Base-by-base conservation (phyloP, 352 stramenopile genomes). In the Peronospora tabacina region DNA sequence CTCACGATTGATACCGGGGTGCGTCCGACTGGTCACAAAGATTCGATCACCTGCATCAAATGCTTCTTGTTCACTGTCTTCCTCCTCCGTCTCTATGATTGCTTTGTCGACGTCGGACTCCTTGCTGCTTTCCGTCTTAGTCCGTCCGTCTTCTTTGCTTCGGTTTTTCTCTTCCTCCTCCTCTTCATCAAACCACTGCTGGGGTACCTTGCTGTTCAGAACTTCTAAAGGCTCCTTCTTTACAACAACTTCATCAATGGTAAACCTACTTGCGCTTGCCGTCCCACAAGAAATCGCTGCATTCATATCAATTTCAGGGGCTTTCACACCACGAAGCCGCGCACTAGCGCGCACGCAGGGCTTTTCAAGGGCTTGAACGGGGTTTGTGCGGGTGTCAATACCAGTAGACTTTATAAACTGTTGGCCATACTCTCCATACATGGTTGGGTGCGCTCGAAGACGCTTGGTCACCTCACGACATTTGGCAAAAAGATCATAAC, bases 401-500 rank as follows among this genome's bases (percentile, higher is more conserved):
- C 15, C 38, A 22, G 20, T 26, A 39, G 29, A 44, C 22, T 53
- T 69, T 17, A 56, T 32, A 26, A 49, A 59, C 9, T 41, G 49
- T 42, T 61, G 55, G 0, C 67, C 67, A 24, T 66, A 63, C 10
- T 73, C 56, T 6, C 60, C 66, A 43, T 82, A 82, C 17, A 82
- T 59, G 0, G 44, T 32, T 40, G 74, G 71, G 35, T 83, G 61
- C 3, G 61, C 64, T 52, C 83, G 62, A 0, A 87, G 56, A 2
- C 74, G 73, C 55, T 76, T 85, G 1, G 77, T 85, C 30, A 88
- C 80, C 7, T 85, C 75, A 1, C 76, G 68, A 40, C 86, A 96
- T 41, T 90, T 90, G 8, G 74, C 75, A 52, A 96, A 95, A 10
- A 96, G 51, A 17, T 96, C 86, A 60, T 95, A 95, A 2, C 85